Conservation (phyloP, 2,329 filamentous ascomycete species). For the Metarhizium brunneum region DNA sequence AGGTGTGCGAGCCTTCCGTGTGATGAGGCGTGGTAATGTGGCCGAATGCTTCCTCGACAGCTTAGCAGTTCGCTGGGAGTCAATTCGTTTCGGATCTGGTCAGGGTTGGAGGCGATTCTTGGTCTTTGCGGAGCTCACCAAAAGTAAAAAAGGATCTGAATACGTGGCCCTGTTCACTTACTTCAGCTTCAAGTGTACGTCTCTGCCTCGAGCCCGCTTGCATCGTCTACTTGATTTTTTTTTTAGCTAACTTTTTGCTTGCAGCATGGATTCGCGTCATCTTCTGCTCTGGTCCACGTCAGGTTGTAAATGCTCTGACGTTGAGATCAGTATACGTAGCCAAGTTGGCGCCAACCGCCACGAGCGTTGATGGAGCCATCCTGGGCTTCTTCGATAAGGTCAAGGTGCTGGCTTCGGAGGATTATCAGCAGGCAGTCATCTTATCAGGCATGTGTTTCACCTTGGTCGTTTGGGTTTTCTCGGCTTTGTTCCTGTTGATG, state of each 20-base stretch:
- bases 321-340: constrained; percentile 74
- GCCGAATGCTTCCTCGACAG: constrained; percentile 88
- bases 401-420: constrained; percentile 58
- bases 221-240: neutral
- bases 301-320: constrained; percentile 83
- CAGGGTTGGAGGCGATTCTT: constrained; percentile 82
- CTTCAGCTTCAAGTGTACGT: constrained; percentile 60
- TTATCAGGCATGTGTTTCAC: constrained; percentile 91
- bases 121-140: constrained; percentile 86
- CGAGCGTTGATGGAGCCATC: constrained; percentile 51
- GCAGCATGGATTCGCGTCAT: constrained; percentile 80
- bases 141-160: constrained; percentile 82
- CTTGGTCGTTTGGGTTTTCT: constrained; percentile 78
- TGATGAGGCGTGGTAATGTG: constrained; percentile 77
- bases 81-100: constrained; percentile 62
- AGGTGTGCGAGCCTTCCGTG: constrained; percentile 67
- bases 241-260: neutral
- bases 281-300: constrained; percentile 84
- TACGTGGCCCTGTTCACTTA: constrained; percentile 89
- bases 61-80: constrained; percentile 76
- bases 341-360: constrained; percentile 50
- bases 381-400: constrained; percentile 79
- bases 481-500: constrained; percentile 63
- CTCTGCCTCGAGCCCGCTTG: no score
- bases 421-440: constrained; percentile 72